Evolutionary conservation across 75 land plant species (phyloP), one percentile per base, ranked within the genome.

Genomic region (Larix kaempferi): DNA sequence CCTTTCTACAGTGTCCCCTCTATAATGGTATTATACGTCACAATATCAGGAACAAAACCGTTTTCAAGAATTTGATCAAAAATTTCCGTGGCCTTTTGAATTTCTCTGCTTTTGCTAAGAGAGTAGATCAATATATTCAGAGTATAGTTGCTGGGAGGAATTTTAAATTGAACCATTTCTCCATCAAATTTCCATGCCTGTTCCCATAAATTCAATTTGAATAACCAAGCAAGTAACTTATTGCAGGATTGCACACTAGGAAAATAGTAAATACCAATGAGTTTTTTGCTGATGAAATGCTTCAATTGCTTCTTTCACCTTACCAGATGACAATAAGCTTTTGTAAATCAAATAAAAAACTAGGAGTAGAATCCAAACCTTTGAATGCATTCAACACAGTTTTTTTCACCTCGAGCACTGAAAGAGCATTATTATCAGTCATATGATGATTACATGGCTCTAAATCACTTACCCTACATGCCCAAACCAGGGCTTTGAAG

Each of bases 21-120:
- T 12, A 73, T 73, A 6, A 73, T 57, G 27, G 75, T 55, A 16
- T 73, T 73, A 13, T 44, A 73, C 54, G 75, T 73, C 57, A 73
- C 75, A 26, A 73, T 23, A 73, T 73, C 75, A 55, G 75, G 75
- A 73, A 25, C 57, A 27, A 73, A 52, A 55, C 75, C 75, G 26
- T 23, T 73, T 54, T 14, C 57, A 25, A 55, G 56, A 8, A 52
- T 73, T 17, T 22, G 57, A 41, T 3, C 57, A 25, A 73, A 73
- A 73, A 39, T 55, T 23, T 52, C 75, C 29, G 44, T 54, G 5
- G 75, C 75, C 57, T 73, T 73, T 21, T 73, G 56, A 73, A 73
- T 27, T 52, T 73, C 57, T 54, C 75, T 57, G 10, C 25, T 25
- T 49, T 73, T 73, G 75, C 29, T 15, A 25, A 54, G 75, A 73